Evolutionary conservation across 805 yeast genomes (phyloP).

Genomic region (Wickerhamiella parazyma): DNA sequence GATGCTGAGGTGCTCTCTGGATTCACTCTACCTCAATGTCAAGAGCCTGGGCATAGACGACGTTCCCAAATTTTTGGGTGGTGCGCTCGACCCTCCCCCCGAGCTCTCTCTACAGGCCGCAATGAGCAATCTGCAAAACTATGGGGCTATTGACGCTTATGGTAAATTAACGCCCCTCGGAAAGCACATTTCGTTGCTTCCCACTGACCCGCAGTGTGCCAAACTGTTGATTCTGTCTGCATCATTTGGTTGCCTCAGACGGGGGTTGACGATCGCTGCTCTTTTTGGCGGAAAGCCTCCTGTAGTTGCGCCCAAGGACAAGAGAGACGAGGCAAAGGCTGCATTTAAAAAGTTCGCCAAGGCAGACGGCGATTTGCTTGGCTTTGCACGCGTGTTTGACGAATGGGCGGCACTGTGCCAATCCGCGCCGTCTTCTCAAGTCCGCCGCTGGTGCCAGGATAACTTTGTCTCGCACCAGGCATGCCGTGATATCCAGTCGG

Average conservation of each 20-base stretch:
- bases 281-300: conserved; percentile 63
- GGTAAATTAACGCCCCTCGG: conserved; percentile 63
- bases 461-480: conserved; percentile 49
- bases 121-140: conserved; percentile 38
- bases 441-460: conserved; percentile 37
- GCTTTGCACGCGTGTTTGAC: conserved; percentile 45
- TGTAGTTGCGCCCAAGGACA: conserved; percentile 46
- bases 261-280: conserved; percentile 70
- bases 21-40: conserved; percentile 67
- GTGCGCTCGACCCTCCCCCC: conserved; percentile 76
- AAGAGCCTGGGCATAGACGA: conserved; percentile 76
- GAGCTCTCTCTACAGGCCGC: conserved; percentile 39
- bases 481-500: conserved; percentile 56
- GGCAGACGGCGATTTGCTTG: conserved; percentile 55
- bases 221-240: conserved; percentile 69
- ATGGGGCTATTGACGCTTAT: conserved; percentile 52
- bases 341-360: conserved; percentile 17
- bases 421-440: conserved; percentile 20
- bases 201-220: conserved; percentile 74
- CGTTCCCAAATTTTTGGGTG: conserved; percentile 53
- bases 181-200: conserved; percentile 61
- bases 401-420: conserved; percentile 32
- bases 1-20: conserved; percentile 69
- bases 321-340: conserved; percentile 48
- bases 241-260: conserved; percentile 67